phyloP scores from a whole-genome alignment of 2,329 filamentous ascomycete genomes.

The Fusarium buharicum region DNA sequence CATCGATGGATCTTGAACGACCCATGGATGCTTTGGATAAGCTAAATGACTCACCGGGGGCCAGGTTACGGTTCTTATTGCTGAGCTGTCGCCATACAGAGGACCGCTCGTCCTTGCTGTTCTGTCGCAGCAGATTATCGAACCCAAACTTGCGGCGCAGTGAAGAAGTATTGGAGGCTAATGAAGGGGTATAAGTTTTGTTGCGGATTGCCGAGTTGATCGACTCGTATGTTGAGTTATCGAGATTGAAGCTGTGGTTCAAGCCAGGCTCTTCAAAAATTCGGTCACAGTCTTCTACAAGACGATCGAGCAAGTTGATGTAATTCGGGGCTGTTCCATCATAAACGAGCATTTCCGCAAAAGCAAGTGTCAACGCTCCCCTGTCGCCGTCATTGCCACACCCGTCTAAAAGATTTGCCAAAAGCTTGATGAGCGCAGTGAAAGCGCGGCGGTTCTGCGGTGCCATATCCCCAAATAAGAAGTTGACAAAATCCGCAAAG shows the following conservation, averaged over 20 bases:
- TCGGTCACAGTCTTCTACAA: constrained; percentile 88
- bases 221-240: constrained; percentile 64
- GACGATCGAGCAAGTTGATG: constrained; percentile 86
- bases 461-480: constrained; percentile 72
- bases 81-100: constrained; percentile 90
- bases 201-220: constrained; percentile 65
- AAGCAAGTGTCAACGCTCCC: constrained; percentile 86
- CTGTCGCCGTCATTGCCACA: constrained; percentile 92
- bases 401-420: constrained; percentile 88
- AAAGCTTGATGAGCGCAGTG: constrained; percentile 82
- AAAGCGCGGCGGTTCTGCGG: constrained; percentile 81
- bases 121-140: constrained; percentile 78
- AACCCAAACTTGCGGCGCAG: constrained; percentile 86
- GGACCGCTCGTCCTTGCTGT: constrained; percentile 79
- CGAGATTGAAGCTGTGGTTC: constrained; percentile 54
- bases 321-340: constrained; percentile 82
- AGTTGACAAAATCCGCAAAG: constrained; percentile 75
- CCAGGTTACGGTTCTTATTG: constrained; percentile 72
- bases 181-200: constrained; percentile 75
- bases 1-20: constrained; percentile 79
- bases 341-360: constrained; percentile 85
- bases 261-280: constrained; percentile 77
- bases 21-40: constrained; percentile 73
- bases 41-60: constrained; percentile 69
- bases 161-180: constrained; percentile 88